Percentiles rank a stretch among this genome's conserved stretches.
Conservation (phyloP, 2,329 filamentous ascomycete genomes). For the Didymella pomorum region DNA sequence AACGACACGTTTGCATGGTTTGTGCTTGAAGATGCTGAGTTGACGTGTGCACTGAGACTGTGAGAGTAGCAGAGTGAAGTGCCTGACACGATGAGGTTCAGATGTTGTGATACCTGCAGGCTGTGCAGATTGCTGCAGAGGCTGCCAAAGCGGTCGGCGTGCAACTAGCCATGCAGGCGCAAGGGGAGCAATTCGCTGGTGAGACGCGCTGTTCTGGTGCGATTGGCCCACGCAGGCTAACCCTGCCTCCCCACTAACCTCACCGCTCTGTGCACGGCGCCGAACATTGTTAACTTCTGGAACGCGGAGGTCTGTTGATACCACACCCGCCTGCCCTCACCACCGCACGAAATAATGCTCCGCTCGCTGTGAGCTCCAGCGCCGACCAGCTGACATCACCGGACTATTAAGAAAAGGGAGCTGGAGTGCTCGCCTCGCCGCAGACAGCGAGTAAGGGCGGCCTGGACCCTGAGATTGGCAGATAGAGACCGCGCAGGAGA, state of each 20-base stretch:
- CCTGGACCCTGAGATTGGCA: constrained; percentile 37
- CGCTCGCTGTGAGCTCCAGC: constrained; percentile 40
- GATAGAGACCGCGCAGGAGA: constrained; percentile 21
- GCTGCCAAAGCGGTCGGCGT: constrained; percentile 8
- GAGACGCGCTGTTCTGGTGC: constrained; percentile 11
- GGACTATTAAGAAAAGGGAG: constrained; percentile 21
- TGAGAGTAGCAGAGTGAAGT: constrained; percentile 4
- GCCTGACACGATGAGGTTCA: constrained; percentile 10
- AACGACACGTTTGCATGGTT: constrained; percentile 21
- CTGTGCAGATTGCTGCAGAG: constrained; percentile 6
- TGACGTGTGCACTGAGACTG: constrained; percentile 1
- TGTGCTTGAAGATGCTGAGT: constrained; percentile 1
- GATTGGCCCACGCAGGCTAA: constrained; percentile 11
- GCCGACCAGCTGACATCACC: constrained; percentile 30
- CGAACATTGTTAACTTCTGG: constrained; percentile 24
- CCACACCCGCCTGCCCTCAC: constrained; percentile 7
- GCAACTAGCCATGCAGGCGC: constrained; percentile 13
- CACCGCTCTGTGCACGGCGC: constrained; percentile 22
- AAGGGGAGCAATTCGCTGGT: constrained; percentile 20
- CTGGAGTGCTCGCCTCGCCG: constrained; percentile 29
- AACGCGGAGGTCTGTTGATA: constrained; percentile 16
- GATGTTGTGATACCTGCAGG: constrained; percentile 5
- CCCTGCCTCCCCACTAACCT: constrained; percentile 5
- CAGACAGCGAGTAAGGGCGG: constrained; percentile 24
- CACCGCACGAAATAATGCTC: constrained; percentile 33